Conservation (phyloP, 495 filamentous ascomycete genomes). For the Hypomontagnella monticulosa region DNA sequence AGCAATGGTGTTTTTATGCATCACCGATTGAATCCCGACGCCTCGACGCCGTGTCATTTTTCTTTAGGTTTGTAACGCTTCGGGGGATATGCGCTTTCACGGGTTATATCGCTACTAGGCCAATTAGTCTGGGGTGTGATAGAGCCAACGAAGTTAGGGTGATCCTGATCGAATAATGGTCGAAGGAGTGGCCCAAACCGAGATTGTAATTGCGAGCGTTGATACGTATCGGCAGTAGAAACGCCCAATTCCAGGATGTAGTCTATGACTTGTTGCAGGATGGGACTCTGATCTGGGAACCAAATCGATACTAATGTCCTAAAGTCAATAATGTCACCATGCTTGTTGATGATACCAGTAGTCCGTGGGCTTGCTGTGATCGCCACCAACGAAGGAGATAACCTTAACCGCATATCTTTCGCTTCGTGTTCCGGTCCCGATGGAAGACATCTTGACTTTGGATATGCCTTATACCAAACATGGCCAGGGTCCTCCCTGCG, state of each 20-base stretch:
- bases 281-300: constrained; percentile 16
- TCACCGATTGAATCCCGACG: too few relatives aligned
- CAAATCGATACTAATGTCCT: constrained; percentile 18
- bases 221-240: neutral
- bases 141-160: constrained; percentile 5
- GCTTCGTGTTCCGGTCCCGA: neutral
- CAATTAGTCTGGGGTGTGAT: too few relatives aligned
- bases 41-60: too few relatives aligned
- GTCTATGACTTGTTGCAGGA: constrained; percentile 29
- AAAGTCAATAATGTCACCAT: constrained; percentile 12
- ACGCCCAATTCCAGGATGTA: constrained; percentile 27
- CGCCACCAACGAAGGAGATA: too few relatives aligned
- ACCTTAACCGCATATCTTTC: neutral
- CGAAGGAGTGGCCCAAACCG: constrained; percentile 10
- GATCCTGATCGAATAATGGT: constrained; percentile 14
- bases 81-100: too few relatives aligned
- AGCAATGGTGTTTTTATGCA: too few relatives aligned
- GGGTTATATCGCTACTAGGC: too few relatives aligned
- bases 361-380: neutral
- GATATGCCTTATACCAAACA: neutral
- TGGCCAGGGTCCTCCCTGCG: neutral
- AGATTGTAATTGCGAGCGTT: constrained; percentile 12
- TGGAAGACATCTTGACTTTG: neutral
- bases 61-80: too few relatives aligned
- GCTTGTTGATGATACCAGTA: neutral